A percentile compares a stretch with the other conserved stretches of the same genome.
Evolutionary conservation across 257 asterid species (phyloP).

Genomic region (Petunia secreta): DNA sequence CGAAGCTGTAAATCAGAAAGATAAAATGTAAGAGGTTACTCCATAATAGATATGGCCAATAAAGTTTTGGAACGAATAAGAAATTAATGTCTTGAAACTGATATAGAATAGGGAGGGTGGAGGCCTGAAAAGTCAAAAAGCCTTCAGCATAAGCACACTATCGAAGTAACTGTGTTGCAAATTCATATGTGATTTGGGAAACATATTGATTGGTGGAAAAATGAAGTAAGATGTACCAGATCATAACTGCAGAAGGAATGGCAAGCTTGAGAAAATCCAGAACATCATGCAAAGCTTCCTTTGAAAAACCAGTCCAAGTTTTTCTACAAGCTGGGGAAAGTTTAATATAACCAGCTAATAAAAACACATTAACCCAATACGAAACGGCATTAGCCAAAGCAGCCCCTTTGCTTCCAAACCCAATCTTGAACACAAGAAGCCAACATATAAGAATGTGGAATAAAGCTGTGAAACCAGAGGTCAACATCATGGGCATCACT

Average conservation of each 20-base stretch:
- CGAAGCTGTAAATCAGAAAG: constrained; percentile 46
- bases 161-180: neutral
- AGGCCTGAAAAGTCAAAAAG: neutral
- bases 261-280: constrained; percentile 54
- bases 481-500: constrained; percentile 64
- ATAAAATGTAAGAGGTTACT: neutral
- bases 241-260: constrained; percentile 71
- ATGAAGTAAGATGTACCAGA: constrained; percentile 47
- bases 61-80: neutral
- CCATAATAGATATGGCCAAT: constrained; percentile 1
- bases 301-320: constrained; percentile 59
- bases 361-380: constrained; percentile 59
- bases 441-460: constrained; percentile 58
- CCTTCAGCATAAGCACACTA: neutral
- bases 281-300: constrained; percentile 47
- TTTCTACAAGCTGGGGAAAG: constrained; percentile 47
- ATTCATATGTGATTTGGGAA: neutral
- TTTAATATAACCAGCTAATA: constrained; percentile 47
- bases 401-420: constrained; percentile 58
- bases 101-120: neutral
- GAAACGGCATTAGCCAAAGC: constrained; percentile 65
- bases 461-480: constrained; percentile 49
- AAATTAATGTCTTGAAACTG: neutral
- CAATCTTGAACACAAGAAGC: constrained; percentile 47
- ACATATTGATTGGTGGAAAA: neutral